Evolutionary conservation across 139 green algal genomes (phyloP).

Genomic region (Closterium sp.): DNA sequence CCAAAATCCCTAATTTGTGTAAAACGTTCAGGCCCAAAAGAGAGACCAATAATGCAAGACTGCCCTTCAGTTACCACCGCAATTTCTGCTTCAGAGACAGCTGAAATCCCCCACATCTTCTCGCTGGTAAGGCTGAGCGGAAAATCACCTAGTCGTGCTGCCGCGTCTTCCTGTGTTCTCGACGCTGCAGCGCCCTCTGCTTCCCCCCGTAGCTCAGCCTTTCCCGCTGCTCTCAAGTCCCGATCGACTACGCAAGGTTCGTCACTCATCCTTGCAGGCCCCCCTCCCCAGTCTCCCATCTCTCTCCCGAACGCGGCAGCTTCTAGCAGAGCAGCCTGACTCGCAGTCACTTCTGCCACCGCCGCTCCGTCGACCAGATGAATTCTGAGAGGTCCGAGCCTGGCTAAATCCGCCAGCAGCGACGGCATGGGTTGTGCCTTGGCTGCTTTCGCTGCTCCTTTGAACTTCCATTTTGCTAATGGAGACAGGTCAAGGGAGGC

Average conservation of each 20-base stretch:
- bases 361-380: not conserved
- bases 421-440: not conserved
- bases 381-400: not conserved
- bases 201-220: not conserved
- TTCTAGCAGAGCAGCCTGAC: not conserved
- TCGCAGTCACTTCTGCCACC: not conserved
- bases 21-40: not conserved
- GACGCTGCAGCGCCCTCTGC: not conserved
- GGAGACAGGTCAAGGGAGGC: not conserved
- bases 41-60: too few relatives aligned
- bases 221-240: too few relatives aligned
- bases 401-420: not conserved
- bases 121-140: not conserved
- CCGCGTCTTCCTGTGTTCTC: not conserved
- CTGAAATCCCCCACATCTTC: not conserved
- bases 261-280: not conserved
- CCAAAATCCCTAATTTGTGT: too few relatives aligned
- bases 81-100: not conserved
- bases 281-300: not conserved
- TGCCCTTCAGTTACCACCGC: too few relatives aligned
- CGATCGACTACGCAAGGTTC: too few relatives aligned
- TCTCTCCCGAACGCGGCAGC: not conserved
- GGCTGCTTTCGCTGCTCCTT: not conserved
- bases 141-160: not conserved
- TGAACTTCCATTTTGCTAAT: not conserved